Base-by-base conservation (phyloP, 495 filamentous ascomycete species). In the Pseudomonodictys pantanalensis region DNA sequence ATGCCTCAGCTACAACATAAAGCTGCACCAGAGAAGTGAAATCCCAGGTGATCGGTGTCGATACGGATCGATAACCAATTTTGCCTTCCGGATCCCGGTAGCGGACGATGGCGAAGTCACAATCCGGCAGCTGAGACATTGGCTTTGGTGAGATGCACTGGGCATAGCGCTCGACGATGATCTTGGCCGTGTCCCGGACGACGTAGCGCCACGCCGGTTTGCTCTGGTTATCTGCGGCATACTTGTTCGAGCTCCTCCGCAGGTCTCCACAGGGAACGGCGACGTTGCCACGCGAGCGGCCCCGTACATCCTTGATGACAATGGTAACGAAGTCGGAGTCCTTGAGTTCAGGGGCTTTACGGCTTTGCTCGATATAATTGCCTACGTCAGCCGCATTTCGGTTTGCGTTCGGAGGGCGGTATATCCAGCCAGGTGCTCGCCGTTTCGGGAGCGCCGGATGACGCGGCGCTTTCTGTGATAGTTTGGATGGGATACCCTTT, bases 91-190 rank as follows among this genome's bases (percentile, higher is more conserved):
- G 42, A 5, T 38, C 26, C 9, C 8, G 5, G 18, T 7, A 9
- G 1, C 6, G 1, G 9, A 2, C 12, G 5, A 57, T 2, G 6
- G 24, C 6, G 23, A 47, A 57, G 43, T 57, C 53, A 30, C 38
- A 48, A 6, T 32, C 12, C 20, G 41, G 53, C 8, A 57, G 18
- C 18, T 10, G 22, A 1, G 15, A 17, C 4, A 17, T 24, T 18
- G 15, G 53, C 12, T 5, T 25, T 25, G 53, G 53, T 9, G 41
- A 47, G 28, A 57, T 48, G 22, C 42, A 57, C 20, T 57, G 42
- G 4, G 44, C 24, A 28, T 57, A 57, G 3, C 53, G 41, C 6
- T 28, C 29, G 2, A 57, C 22, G 3, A 6, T 18, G 1, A 10
- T 10, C 11, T 20, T 9, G 8, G 35, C 7, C 11, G 20, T 10